Evolutionary conservation across 352 stramenopile genomes (phyloP), one percentile per base, ranked within the genome.

Genomic region (Globisporangium alternatum): DNA sequence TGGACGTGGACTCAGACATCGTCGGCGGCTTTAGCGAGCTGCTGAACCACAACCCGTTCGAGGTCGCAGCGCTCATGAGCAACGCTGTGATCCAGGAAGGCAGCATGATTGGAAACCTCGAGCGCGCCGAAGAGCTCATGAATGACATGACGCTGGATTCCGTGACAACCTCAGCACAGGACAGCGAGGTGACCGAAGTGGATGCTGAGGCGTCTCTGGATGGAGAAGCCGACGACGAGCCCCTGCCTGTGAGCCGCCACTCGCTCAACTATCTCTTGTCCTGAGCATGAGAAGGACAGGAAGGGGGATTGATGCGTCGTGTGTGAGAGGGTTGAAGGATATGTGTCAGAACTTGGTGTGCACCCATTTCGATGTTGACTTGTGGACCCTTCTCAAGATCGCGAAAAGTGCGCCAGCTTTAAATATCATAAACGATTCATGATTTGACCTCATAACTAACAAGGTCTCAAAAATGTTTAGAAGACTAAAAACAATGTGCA

Each of bases 1-100:
- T 63, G 4, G 56, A 63, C 31, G 56, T 63, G 41, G 56, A 63
- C 19, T 37, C 35, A 19, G 41, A 62, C 30, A 62, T 55, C 17
- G 19, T 62, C 25, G 17, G n/a, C 13, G 43, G 39, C 25, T 63
- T 63, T 25, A 55, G 43, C 3, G 30, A 55, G 43, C 9, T 56
- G 28, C 44, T 63, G 19, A 5, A 19, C 28, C 28, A 63, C 44
- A 63, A 63, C 7, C 44, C 56, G 30, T 41, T 35, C 30, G 56
- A 63, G 9, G 30, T 56, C 10, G 56, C 56, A 3, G 43, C 43
- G 12, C 56, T 63, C 28, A 54, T 55, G 43, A 28, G 56, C 30
- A 49, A 48, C 48, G 59, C 48, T 7, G 21, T 5, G 47, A 64
- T 64, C 58, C 5, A 8, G 19, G 33, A 58, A 5, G 47, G 25